phyloP scores from a whole-genome alignment of 1,284 basidiomycete species.

The Ustilago xerochloae region DNA sequence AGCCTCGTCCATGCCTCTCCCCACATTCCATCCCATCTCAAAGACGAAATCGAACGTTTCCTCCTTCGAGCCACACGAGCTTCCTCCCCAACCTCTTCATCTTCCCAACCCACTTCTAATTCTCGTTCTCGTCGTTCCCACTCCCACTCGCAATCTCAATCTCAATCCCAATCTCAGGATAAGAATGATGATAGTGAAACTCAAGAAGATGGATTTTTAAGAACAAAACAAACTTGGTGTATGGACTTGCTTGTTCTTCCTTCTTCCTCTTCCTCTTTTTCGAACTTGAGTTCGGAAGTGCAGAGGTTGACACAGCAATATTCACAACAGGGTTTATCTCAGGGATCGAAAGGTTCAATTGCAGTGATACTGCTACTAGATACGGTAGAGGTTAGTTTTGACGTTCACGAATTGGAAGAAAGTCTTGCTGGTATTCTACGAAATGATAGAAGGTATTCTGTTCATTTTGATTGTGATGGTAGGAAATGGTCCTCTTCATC shows the following conservation, averaged over 20 bases:
- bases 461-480: constrained; percentile 24
- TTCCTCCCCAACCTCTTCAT: constrained; percentile 2
- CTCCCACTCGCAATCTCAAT: constrained; percentile 11
- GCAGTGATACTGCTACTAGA: constrained; percentile 30
- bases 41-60: constrained; percentile 43
- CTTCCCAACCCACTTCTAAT: neutral
- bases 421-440: constrained; percentile 18
- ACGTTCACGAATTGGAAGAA: constrained; percentile 46
- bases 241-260: constrained; percentile 36
- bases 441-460: constrained; percentile 19
- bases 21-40: constrained; percentile 36
- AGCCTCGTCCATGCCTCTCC: constrained; percentile 26
- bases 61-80: constrained; percentile 21
- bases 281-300: neutral
- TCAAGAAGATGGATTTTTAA: constrained; percentile 39
- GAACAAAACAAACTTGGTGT: constrained; percentile 38
- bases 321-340: neutral
- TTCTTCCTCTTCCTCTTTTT: neutral
- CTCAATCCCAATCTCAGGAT: constrained; percentile 8
- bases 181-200: constrained; percentile 41
- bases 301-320: constrained; percentile 13
- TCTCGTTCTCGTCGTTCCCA: constrained; percentile 4
- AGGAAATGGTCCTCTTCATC: constrained; percentile 9
- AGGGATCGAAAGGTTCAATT: neutral
- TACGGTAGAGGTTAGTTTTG: constrained; percentile 25